Conservation (phyloP, 2,329 filamentous ascomycete genomes). For the Talaromyces albobiverticillius region DNA sequence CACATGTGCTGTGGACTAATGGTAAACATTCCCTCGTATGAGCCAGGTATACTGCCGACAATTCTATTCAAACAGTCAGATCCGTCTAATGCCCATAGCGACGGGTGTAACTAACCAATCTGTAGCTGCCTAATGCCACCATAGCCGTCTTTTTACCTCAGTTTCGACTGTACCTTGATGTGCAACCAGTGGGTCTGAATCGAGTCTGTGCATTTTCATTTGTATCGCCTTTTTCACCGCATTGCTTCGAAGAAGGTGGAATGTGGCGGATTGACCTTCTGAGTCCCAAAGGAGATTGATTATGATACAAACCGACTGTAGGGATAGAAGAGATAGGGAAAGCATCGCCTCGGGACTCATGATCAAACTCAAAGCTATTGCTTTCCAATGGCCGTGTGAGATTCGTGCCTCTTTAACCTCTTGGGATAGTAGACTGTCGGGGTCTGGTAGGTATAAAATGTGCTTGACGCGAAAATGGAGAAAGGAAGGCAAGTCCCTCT, state of each 20-base stretch:
- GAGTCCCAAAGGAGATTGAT: neutral
- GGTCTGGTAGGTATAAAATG: neutral
- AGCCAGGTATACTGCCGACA: neutral
- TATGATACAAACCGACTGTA: constrained; percentile 1
- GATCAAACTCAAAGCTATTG: neutral
- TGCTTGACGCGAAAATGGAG: neutral
- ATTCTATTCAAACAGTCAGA: neutral
- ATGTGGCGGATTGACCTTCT: neutral
- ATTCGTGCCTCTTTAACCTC: no score
- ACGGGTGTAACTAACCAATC: no score
- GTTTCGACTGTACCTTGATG: no score
- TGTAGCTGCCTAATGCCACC: no score
- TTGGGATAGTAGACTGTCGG: no score
- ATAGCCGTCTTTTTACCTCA: neutral
- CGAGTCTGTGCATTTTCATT: neutral
- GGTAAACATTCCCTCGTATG: neutral
- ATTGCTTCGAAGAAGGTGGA: neutral
- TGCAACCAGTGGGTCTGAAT: no score
- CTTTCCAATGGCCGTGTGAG: no score
- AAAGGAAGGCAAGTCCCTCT: neutral
- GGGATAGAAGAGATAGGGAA: neutral
- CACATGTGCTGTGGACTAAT: neutral
- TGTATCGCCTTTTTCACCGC: constrained; percentile 1
- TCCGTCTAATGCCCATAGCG: no score
- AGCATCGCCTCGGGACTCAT: neutral